phyloP scores from a whole-genome alignment of 140 eudicot genomes.

The Senecio squalidus region DNA sequence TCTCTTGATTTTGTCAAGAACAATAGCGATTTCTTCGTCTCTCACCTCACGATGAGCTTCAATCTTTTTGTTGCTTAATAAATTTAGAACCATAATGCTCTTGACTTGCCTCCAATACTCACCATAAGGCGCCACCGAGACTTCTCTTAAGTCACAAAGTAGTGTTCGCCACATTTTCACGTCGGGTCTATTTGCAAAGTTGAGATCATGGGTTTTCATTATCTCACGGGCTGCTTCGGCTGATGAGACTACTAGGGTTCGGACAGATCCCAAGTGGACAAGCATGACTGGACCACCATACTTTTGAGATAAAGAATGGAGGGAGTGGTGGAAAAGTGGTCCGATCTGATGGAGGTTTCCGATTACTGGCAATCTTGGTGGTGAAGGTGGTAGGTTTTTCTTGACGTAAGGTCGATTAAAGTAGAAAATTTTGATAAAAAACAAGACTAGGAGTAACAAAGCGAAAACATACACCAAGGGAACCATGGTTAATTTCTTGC shows the following conservation, averaged over 20 bases:
- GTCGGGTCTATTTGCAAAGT: conserved; percentile 45
- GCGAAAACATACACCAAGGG: conserved; percentile 4
- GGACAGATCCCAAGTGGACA: conserved; percentile 43
- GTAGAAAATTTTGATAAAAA: conserved; percentile 5
- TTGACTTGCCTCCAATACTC: conserved; percentile 57
- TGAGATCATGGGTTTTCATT: conserved; percentile 47
- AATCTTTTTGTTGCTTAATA: conserved; percentile 42
- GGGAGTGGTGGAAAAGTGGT: conserved; percentile 39
- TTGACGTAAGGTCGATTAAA: background rate
- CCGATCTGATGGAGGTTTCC: conserved; percentile 55
- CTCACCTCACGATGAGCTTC: conserved; percentile 34
- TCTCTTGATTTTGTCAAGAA: conserved; percentile 25
- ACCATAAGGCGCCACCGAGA: conserved; percentile 51
- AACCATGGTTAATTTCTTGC: background rate
- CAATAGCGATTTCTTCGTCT: conserved; percentile 35
- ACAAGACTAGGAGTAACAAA: conserved; percentile 7
- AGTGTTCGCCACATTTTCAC: conserved; percentile 13
- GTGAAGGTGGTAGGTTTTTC: conserved; percentile 45
- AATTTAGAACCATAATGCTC: conserved; percentile 40
- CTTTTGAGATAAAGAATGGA: conserved; percentile 34
- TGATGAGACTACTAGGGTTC: conserved; percentile 56
- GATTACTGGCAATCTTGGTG: conserved; percentile 38
- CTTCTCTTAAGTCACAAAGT: conserved; percentile 35
- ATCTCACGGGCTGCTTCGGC: conserved; percentile 46
- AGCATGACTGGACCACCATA: conserved; percentile 53